Evolutionary conservation across 345 rosid species (phyloP), one percentile per base, ranked within the genome.

Genomic region (Syzygium oleosum): DNA sequence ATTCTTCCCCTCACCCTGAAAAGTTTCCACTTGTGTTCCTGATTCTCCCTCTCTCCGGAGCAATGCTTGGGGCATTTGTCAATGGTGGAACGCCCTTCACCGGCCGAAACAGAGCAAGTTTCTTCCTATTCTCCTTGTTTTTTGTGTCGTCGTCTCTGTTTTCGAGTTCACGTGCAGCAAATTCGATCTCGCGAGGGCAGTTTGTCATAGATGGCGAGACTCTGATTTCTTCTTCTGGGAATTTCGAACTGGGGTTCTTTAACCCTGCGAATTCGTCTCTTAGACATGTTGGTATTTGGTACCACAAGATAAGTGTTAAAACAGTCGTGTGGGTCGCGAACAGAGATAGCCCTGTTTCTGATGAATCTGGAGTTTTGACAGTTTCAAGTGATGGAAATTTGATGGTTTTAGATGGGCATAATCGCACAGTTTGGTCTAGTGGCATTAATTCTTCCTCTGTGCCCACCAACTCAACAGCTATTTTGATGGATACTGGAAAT

Each of bases 281-380:
- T 7, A 89, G 96, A 78, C 95, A 92, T 88, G 88, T 95, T 4
- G 98, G 99, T 29, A 93, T 97, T 11, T 89, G 97, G 96, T 97
- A 95, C 87, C 54, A 90, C 91, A 86, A 89, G 84, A 89, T 91
- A 56, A 90, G 92, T 14, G 88, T 80, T 7, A 83, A 55, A 23
- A 43, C 94, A 2, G 88, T 94, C 55, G 92, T 96, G 2, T 96
- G 99, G 99, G 93, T 95, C 12, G 99, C 99, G 23, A 96, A 96
- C 85, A 90, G 97, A 90, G 93, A 92, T 12, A 87, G 0, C 5
- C 95, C 98, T 9, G 85, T 97, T 27, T 86, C 90, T 15, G 93
- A 88, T 54, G 54, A 34, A 43, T 88, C 68, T 8, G 99, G 98
- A 27, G 89, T 88, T 87, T 89, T 95, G 1, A 87, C 86, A 3